Percentiles rank a stretch among this genome's conserved stretches.
These are phyloP conservation scores for Coemansia aciculifera DNA, from an alignment of 192 early-diverging fungal genomes.

Conservation along the genomic window DNA sequence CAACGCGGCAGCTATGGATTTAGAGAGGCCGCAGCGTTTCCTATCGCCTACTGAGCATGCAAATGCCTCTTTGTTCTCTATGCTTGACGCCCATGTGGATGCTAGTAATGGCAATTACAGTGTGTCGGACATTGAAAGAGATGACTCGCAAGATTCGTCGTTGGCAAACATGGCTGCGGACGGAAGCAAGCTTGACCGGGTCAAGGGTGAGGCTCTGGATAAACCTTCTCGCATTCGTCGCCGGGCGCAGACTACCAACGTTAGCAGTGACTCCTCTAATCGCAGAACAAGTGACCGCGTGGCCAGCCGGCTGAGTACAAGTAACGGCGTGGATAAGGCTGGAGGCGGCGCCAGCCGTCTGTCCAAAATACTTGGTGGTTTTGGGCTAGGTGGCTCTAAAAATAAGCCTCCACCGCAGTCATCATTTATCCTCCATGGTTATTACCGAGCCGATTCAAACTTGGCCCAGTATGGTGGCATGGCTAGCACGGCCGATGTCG, in stretches of 20 bases:
- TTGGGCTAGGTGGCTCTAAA: slow-evolving; percentile 19
- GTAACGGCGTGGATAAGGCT: not conserved
- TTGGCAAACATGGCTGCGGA: not conserved
- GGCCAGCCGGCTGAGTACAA: no score
- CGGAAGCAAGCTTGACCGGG: not conserved
- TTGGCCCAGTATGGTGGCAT: slow-evolving; percentile 1
- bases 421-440: not conserved
- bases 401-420: not conserved
- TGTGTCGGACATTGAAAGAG: not conserved
- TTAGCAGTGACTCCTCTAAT: not conserved
- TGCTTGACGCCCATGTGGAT: slow-evolving; percentile 14
- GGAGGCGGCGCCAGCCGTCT: slow-evolving; percentile 11
- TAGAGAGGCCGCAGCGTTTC: slow-evolving; percentile 1
- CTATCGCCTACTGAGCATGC: slow-evolving; percentile 31
- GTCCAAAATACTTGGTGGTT: slow-evolving; percentile 22
- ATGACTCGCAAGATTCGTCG: not conserved
- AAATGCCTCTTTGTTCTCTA: slow-evolving; percentile 41
- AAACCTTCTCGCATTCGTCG: slow-evolving; percentile 37
- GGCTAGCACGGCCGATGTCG: slow-evolving; percentile 10
- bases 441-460: not conserved
- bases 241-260: slow-evolving; percentile 24
- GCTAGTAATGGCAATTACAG: not conserved
- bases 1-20: not conserved
- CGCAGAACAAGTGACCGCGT: not conserved
- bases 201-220: not conserved